Evolutionary conservation across 2,329 filamentous ascomycete genomes (phyloP).

Genomic region (Microdochium trichocladiopsis): DNA sequence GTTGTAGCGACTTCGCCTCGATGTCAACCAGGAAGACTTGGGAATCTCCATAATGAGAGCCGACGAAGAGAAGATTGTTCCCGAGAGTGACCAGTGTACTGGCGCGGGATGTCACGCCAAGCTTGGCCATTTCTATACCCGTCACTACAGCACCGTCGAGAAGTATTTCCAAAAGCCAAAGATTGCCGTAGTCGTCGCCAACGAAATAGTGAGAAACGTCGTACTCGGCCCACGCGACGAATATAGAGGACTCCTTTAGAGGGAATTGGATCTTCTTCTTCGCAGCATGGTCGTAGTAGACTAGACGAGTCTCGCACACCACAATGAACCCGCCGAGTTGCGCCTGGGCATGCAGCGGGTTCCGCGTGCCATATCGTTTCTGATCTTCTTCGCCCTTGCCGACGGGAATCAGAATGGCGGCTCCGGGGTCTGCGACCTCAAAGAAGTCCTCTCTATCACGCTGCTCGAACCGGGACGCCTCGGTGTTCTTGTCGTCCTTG

Average conservation of each 20-base stretch:
- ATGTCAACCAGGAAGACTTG: conserved; percentile 55
- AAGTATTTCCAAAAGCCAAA: conserved; percentile 79
- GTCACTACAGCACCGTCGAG: conserved; percentile 60
- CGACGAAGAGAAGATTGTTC: conserved; percentile 70
- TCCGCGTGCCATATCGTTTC: conserved; percentile 54
- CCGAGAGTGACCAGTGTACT: conserved; percentile 73
- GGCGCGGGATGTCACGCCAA: conserved; percentile 66
- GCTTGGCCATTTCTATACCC: conserved; percentile 61
- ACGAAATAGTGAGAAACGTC: conserved; percentile 80
- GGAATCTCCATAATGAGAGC: conserved; percentile 88
- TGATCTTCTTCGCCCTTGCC: conserved; percentile 44
- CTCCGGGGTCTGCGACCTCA: conserved; percentile 46
- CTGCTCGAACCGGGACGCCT: conserved; percentile 47
- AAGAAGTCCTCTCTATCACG: conserved; percentile 47
- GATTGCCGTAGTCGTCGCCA: conserved; percentile 80
- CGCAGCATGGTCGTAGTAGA: conserved; percentile 76
- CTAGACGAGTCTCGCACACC: conserved; percentile 72
- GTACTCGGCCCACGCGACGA: conserved; percentile 84
- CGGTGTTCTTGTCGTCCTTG: conserved; percentile 47
- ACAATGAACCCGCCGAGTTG: conserved; percentile 65
- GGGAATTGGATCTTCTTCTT: conserved; percentile 58
- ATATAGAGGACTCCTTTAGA: conserved; percentile 71
- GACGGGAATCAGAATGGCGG: conserved; percentile 57
- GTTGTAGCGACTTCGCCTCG: conserved; percentile 37
- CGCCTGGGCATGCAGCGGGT: conserved; percentile 44